Conservation (phyloP, 2,329 filamentous ascomycete genomes). For the Xylaria sp. region DNA sequence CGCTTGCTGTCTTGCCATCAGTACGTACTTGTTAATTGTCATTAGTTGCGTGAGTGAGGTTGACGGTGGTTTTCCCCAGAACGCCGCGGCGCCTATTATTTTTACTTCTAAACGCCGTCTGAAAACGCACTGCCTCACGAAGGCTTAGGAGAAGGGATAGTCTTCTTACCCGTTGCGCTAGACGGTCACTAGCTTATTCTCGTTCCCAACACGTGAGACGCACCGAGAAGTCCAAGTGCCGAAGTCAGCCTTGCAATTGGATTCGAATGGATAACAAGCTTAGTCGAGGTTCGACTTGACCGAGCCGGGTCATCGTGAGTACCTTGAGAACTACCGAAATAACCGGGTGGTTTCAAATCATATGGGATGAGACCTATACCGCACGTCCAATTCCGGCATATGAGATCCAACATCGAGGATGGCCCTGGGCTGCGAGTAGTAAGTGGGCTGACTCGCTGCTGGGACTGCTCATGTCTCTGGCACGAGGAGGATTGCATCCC, state of each 20-base stretch:
- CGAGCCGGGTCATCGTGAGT: background rate
- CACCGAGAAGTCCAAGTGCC: background rate
- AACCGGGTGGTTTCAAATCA: background rate
- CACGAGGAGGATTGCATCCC: slow-evolving; percentile 2
- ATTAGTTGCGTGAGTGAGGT: background rate
- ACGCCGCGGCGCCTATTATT: background rate
- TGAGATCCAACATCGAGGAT: background rate
- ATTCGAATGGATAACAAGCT: background rate
- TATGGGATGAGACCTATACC: background rate
- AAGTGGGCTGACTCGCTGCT: background rate
- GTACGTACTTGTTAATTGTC: background rate
- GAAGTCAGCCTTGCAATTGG: slow-evolving; percentile 5
- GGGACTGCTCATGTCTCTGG: background rate
- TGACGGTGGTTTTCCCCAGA: background rate
- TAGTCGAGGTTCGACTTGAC: background rate
- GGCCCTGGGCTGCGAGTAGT: background rate
- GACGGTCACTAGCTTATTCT: background rate
- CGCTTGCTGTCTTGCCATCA: background rate
- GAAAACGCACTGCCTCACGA: slow-evolving; percentile 5
- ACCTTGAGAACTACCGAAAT: background rate
- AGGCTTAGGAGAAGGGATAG: background rate
- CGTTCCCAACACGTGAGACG: background rate
- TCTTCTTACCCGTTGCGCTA: background rate
- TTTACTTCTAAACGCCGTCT: slow-evolving; percentile 10
- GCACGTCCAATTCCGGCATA: background rate